Percentiles rank a stretch among this genome's conserved stretches.
Conservation (phyloP, 495 filamentous ascomycete species). For the Barbatosphaeria neglecta region DNA sequence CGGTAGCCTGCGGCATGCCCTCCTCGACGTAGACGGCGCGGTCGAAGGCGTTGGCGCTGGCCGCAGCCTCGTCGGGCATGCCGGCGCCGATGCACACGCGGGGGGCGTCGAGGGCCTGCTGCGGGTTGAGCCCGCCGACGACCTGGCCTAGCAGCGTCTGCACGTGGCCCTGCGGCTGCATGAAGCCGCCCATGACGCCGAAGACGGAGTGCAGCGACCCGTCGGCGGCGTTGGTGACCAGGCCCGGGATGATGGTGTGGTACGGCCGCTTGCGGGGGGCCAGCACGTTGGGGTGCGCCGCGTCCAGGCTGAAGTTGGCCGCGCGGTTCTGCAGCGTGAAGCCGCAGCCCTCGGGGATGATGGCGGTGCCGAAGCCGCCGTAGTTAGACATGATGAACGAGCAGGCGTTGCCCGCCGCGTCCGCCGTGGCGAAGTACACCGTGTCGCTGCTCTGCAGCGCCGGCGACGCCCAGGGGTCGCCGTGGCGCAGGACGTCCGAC, state of each 20-base stretch:
- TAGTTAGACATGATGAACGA: conserved; percentile 97
- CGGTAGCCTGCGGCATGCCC: conserved; percentile 57
- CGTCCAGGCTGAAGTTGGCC: conserved; percentile 60
- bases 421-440: conserved; percentile 82
- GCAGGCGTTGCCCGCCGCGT: conserved; percentile 74
- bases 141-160: conserved; percentile 89
- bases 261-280: conserved; percentile 84
- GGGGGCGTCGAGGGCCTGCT: conserved; percentile 84
- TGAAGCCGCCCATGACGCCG: conserved; percentile 96
- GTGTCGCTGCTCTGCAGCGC: conserved; percentile 68
- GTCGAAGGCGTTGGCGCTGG: conserved; percentile 16
- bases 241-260: conserved; percentile 92
- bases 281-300: conserved; percentile 62
- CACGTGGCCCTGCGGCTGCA: conserved; percentile 97
- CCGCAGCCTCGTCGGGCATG: conserved; percentile 45
- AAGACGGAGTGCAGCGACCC: conserved; percentile 69
- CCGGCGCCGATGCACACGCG: conserved; percentile 70
- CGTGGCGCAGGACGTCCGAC: conserved; percentile 27
- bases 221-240: conserved; percentile 68
- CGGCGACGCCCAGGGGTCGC: conserved; percentile 44
- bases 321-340: conserved; percentile 96
- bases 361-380: conserved; percentile 76
- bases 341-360: conserved; percentile 72
- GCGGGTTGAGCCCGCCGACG: conserved; percentile 71
- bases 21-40: conserved; percentile 66